A percentile compares a stretch with the other conserved stretches of the same genome.
These are phyloP conservation scores for Cylindrodendrum hubeiense DNA, from an alignment of 2,329 filamentous ascomycete species.

Conservation along the genomic window DNA sequence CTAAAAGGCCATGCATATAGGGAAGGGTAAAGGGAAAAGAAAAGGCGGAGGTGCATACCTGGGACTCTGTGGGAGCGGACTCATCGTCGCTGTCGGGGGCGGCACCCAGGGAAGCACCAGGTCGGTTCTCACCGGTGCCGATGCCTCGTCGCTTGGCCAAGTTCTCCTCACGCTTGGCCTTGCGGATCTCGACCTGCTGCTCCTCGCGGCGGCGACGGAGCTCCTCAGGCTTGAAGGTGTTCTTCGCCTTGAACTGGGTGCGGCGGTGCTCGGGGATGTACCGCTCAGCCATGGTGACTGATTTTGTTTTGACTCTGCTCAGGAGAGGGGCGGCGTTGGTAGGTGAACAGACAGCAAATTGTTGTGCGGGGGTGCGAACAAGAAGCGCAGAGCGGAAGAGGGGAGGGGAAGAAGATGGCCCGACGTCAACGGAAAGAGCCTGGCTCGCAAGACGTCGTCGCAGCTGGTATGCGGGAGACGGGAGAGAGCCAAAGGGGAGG, in stretches of 20 bases:
- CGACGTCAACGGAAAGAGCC: slow-evolving; percentile 28
- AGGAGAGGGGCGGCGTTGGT: slow-evolving; percentile 37
- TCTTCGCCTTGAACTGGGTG: slow-evolving; percentile 99
- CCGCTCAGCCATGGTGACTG: slow-evolving; percentile 89
- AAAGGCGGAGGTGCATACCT: slow-evolving; percentile 70
- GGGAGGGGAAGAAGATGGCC: slow-evolving; percentile 25
- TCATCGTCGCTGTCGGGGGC: slow-evolving; percentile 98
- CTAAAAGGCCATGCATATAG: slow-evolving; percentile 1
- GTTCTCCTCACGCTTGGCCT: slow-evolving; percentile 99
- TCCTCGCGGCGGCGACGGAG: slow-evolving; percentile 98
- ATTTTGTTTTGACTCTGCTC: slow-evolving; percentile 39
- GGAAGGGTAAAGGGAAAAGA: slow-evolving; percentile 18
- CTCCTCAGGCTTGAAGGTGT: slow-evolving; percentile 99
- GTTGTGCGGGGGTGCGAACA: slow-evolving; percentile 46
- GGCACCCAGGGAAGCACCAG: slow-evolving; percentile 85
- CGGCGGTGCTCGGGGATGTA: slow-evolving; percentile 99
- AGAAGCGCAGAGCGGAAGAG: slow-evolving; percentile 29
- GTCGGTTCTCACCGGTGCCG: slow-evolving; percentile 81
- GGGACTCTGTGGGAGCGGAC: slow-evolving; percentile 91
- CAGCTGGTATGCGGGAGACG: slow-evolving; percentile 29
- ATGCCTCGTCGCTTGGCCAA: slow-evolving; percentile 98
- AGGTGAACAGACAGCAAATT: slow-evolving; percentile 42
- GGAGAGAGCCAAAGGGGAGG: slow-evolving; percentile 25
- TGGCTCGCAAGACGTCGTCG: slow-evolving; percentile 25
- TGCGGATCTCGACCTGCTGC: slow-evolving; percentile 98